Conservation (phyloP, 2,329 filamentous ascomycete genomes). For the Westerdykella ornata region DNA sequence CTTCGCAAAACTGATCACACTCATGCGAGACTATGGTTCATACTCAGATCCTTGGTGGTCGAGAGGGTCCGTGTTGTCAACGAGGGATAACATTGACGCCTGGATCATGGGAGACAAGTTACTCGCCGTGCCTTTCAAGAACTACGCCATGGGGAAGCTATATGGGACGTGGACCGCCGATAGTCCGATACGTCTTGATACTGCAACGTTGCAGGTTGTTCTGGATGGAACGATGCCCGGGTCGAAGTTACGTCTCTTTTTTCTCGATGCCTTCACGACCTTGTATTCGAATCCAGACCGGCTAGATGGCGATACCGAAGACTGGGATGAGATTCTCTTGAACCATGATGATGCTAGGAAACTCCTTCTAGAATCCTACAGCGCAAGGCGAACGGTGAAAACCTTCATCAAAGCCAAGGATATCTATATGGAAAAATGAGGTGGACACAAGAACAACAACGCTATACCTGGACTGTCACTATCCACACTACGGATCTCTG, state of each 20-base stretch:
- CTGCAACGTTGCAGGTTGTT: background rate
- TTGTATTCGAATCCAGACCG: conserved; percentile 2
- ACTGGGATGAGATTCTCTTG: conserved; percentile 7
- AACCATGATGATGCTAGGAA: conserved; percentile 4
- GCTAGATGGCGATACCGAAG: conserved; percentile 1
- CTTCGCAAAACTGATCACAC: background rate
- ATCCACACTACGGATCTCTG: no score
- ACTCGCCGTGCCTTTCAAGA: conserved; percentile 6
- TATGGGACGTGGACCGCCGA: background rate
- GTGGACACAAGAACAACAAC: no score
- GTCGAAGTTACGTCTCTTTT: conserved; percentile 6
- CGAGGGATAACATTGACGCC: background rate
- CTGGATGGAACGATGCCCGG: conserved; percentile 2
- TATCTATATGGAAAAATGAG: background rate
- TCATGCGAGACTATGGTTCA: background rate
- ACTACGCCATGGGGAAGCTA: conserved; percentile 6
- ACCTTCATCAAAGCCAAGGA: background rate
- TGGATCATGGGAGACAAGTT: conserved; percentile 10
- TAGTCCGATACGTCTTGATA: background rate
- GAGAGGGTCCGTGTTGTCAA: no score
- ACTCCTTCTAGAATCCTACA: background rate
- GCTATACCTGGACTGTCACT: no score
- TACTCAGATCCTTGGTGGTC: no score
- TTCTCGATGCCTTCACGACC: conserved; percentile 3
- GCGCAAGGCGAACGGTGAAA: background rate